Evolutionary conservation across 306 rosid species (phyloP), one percentile per base, ranked within the genome.

Genomic region (Vigna reflexopilosa): DNA sequence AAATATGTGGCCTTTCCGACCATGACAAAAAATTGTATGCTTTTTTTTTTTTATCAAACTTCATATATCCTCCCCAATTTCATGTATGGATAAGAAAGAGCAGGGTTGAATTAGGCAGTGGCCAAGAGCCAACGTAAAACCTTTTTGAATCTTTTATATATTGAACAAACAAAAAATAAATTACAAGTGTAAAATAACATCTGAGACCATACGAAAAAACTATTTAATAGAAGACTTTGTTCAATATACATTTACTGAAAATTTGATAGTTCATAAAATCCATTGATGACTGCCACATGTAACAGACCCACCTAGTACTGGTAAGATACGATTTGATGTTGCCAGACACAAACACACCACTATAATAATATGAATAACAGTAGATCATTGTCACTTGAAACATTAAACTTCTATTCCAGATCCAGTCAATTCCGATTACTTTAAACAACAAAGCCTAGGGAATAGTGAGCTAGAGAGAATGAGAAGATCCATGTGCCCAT

Each of bases 371-470:
- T 38, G 77, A 17, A 67, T 14, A 63, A 50, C 17, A 67, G 26
- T 26, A 73, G 34, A 45, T 38, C 58, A 66, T 78, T 76, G 77
- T 49, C 72, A 9, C 36, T 36, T 16, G 76, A 77, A 70, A 34
- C 54, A 24, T 22, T 15, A 54, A 30, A 40, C 52, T 64, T 73
- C 15, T 7, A 66, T 65, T 54, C 61, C 24, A 57, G 73, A 67
- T 30, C 61, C 74, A 11, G 24, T 44, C 64, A 45, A 22, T 44
- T 50, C 55, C 58, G 67, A 52, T 68, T 65, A 12, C 50, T 52
- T 4, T 22, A 65, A n/a, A 74, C 13, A 40, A 44, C 69, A 73
- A 73, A 44, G 67, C 58, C 14, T 1, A 20, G 42, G 15, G 9
- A 15, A 24, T 36, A 36, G 49, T 15, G 9, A 36, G 11, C 52